These are phyloP conservation scores for Penicillium sp. DNA, from an alignment of 2,329 filamentous ascomycete species.

Conservation along the genomic window DNA sequence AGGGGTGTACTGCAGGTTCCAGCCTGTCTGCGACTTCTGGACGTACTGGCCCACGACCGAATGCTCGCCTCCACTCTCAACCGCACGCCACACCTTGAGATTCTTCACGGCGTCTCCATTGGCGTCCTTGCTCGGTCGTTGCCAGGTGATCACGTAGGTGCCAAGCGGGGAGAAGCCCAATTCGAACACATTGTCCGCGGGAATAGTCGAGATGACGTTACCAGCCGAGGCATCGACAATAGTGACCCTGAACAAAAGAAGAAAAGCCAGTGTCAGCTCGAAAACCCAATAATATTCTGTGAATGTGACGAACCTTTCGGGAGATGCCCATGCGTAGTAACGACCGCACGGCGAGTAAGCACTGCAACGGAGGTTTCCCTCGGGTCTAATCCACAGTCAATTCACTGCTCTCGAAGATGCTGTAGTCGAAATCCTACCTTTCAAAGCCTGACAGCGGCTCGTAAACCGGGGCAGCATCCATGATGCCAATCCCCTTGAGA, in stretches of 20 bases:
- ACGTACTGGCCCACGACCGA: conserved; percentile 79
- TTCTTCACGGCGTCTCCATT: conserved; percentile 92
- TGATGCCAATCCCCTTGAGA: conserved; percentile 89
- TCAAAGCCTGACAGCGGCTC: conserved; percentile 73
- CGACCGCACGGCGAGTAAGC: conserved; percentile 92
- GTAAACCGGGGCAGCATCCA: conserved; percentile 87
- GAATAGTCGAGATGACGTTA: conserved; percentile 65
- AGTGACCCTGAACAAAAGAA: conserved; percentile 56
- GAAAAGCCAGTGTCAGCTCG: conserved; percentile 1
- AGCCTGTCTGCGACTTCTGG: conserved; percentile 89
- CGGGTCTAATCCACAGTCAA: conserved; percentile 50
- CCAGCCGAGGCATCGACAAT: conserved; percentile 78
- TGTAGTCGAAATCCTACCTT: conserved; percentile 38
- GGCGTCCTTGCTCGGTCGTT: conserved; percentile 86
- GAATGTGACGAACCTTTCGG: conserved; percentile 54
- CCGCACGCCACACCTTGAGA: conserved; percentile 87
- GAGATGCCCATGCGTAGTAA: conserved; percentile 92
- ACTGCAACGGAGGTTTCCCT: conserved; percentile 92
- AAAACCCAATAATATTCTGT: neutral
- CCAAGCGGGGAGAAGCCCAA: conserved; percentile 88
- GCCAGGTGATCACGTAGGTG: conserved; percentile 93
- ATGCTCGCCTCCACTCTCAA: conserved; percentile 62
- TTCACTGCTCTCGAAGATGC: conserved; percentile 29
- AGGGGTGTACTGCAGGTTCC: conserved; percentile 93
- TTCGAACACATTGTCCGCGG: conserved; percentile 82